Evolutionary conservation across 108 stramenopile species (phyloP).

Genomic region (Fragilaria radians): DNA sequence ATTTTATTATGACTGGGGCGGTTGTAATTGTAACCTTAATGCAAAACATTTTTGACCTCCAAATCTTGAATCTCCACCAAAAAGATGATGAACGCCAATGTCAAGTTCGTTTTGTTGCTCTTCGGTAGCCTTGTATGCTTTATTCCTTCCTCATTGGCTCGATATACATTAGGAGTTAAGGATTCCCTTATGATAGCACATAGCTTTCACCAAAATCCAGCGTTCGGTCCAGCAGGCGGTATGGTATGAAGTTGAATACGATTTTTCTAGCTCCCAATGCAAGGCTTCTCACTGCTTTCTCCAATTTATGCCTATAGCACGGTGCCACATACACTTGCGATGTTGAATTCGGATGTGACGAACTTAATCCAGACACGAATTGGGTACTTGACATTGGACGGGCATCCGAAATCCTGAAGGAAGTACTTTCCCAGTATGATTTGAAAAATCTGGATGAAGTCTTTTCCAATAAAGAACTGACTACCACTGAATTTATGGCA

Average conservation of each 20-base stretch:
- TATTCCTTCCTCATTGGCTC: too few species aligned
- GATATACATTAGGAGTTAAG: constrained; percentile 76
- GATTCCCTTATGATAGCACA: constrained; percentile 96
- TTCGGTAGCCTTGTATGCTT: too few species aligned
- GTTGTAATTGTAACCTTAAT: too few species aligned
- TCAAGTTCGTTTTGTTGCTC: too few species aligned
- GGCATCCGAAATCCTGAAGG: constrained; percentile 64
- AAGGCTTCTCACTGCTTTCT: neutral
- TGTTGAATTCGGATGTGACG: constrained; percentile 68
- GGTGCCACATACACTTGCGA: constrained; percentile 94
- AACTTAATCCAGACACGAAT: constrained; percentile 60
- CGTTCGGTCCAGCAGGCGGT: constrained; percentile 90
- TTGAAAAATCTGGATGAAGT: constrained; percentile 88
- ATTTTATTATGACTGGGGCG: too few species aligned
- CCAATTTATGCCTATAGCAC: constrained; percentile 33
- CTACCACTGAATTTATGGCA: constrained; percentile 94
- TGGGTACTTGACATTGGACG: constrained; percentile 94
- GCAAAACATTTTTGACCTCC: too few species aligned
- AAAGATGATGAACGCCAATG: too few species aligned
- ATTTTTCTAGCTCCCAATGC: neutral
- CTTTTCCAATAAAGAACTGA: constrained; percentile 73
- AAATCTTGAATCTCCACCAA: too few species aligned
- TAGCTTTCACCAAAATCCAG: constrained; percentile 72
- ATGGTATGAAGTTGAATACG: neutral
- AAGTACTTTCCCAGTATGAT: constrained; percentile 79